Percentiles rank a stretch among this genome's conserved stretches.
Conservation (phyloP, 2,329 filamentous ascomycete genomes). For the Aspergillus brasiliensis region DNA sequence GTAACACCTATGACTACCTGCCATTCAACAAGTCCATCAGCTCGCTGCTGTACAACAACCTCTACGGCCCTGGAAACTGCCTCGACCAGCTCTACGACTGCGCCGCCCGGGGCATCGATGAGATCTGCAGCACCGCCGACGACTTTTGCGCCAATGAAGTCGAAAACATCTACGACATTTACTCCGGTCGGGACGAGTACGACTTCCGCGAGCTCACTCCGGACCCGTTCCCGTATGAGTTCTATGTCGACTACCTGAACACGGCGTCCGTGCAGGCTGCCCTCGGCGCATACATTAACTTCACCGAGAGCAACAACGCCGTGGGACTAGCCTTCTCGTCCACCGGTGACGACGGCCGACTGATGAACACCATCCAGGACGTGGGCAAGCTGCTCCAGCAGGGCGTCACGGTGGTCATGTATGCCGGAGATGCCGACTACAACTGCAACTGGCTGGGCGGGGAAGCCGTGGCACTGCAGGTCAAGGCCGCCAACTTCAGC, state of each 20-base stretch:
- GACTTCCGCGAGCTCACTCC: conserved; percentile 11
- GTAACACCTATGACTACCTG: conserved; percentile 11
- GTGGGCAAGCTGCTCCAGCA: conserved; percentile 6
- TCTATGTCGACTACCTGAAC: conserved; percentile 12
- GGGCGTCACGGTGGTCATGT: conserved; percentile 9
- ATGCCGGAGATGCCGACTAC: conserved; percentile 10
- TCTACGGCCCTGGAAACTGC: conserved; percentile 10
- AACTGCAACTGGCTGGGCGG: conserved; percentile 14
- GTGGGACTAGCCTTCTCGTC: conserved; percentile 6
- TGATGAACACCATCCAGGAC: conserved; percentile 6
- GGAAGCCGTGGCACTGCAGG: conserved; percentile 5
- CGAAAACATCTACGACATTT: conserved; percentile 5
- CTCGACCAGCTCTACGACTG: conserved; percentile 9
- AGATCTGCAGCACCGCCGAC: conserved; percentile 5
- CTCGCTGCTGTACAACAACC: conserved; percentile 10
- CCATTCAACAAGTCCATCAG: conserved; percentile 11
- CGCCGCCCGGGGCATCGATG: conserved; percentile 6
- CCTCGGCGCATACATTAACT: conserved; percentile 9
- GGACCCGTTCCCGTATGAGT: conserved; percentile 10
- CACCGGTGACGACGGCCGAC: conserved; percentile 10
- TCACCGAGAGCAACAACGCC: conserved; percentile 11
- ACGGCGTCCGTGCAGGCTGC: conserved; percentile 4
- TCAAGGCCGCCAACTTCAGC: not conserved
- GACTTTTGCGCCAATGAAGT: conserved; percentile 7
- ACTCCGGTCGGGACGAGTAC: conserved; percentile 9